A percentile compares a stretch with the other conserved stretches of the same genome.
These are phyloP conservation scores for Scutellaria galericulata DNA, from an alignment of 257 asterid species.

Conservation along the genomic window DNA sequence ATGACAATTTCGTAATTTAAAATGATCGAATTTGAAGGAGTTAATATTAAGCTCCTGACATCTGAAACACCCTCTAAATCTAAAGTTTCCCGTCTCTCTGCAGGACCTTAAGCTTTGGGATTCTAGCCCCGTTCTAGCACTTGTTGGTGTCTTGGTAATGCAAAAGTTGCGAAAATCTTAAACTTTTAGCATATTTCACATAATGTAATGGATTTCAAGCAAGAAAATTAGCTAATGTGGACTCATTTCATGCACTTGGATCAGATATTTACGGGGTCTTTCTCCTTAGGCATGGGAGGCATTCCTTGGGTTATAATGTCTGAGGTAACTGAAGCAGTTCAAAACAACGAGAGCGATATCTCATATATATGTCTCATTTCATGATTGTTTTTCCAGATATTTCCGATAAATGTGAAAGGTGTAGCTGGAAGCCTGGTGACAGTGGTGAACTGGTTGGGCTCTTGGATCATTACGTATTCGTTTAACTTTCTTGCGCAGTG, in stretches of 20 bases:
- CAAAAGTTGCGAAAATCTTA: conserved; percentile 1
- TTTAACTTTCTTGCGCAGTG: conserved; percentile 73
- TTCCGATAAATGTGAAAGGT: conserved; percentile 90
- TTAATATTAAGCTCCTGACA: too few relatives aligned
- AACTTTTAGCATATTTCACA: not conserved
- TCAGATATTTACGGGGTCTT: conserved; percentile 74
- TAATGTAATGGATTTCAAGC: not conserved
- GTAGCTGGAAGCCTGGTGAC: conserved; percentile 86
- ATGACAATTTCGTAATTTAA: too few relatives aligned
- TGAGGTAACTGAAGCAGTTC: conserved; percentile 52
- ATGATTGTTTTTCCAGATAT: conserved; percentile 54
- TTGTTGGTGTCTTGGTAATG: conserved; percentile 79
- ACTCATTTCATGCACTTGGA: conserved; percentile 17
- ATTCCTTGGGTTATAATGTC: conserved; percentile 97
- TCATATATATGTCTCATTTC: not conserved
- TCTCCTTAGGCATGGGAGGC: conserved; percentile 91
- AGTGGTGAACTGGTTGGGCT: conserved; percentile 80
- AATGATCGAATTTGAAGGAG: too few relatives aligned
- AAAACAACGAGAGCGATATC: too few relatives aligned
- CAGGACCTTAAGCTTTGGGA: conserved; percentile 74
- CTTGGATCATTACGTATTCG: conserved; percentile 81
- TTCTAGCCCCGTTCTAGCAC: conserved; percentile 69
- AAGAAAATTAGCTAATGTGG: not conserved
- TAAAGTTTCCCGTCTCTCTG: conserved; percentile 8
- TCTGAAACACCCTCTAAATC: too few relatives aligned